Evolutionary conservation across 495 filamentous ascomycete species (phyloP), one percentile per base, ranked within the genome.

Genomic region (Physcia stellaris): DNA sequence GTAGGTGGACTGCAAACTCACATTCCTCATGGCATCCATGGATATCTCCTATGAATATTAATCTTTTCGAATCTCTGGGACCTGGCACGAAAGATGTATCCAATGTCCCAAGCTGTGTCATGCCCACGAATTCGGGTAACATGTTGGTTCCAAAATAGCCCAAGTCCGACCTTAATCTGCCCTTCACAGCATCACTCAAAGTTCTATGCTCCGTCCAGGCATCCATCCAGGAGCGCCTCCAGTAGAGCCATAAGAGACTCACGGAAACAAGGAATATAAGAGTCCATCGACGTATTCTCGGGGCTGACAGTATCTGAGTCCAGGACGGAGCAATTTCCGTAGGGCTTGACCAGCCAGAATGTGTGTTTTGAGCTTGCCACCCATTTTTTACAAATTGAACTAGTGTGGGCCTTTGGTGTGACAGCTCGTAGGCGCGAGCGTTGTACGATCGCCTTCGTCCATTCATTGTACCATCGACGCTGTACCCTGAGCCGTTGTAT

Each of bases 11-110:
- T n/a, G 31, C 12, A 17, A 27, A 62, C 70, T 30, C 54, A 76
- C 72, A 63, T 39, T 82, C 70, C 17, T 66, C 44, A 33, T 71
- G 70, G 52, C 86, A 86, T 5, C 87, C 88, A 66, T 96, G 88
- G 4, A 94, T 81, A 62, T 96, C 88, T 9, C 88, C 87, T 23
- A 96, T 64, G 33, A 95, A 52, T 6, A 96, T 59, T 17, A 96
- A 62, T 34, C 75, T 48, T 32, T 48, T 60, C 39, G 55, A 37
- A 22, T 59, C 51, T 22, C 50, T 48, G 17, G 32, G 38, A 2
- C 30, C 45, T 9, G 66, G 64, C 10, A 67, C 18, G 2, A 64
- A 40, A 3, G 42, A 39, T 7, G 54, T 43, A 38, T 73, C 59
- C 44, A 73, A 37, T 2, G 43, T 57, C 43, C 58, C 54, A 15